These are phyloP conservation scores for Argentina anserina DNA, from an alignment of 306 rosid species.

Conservation along the genomic window DNA sequence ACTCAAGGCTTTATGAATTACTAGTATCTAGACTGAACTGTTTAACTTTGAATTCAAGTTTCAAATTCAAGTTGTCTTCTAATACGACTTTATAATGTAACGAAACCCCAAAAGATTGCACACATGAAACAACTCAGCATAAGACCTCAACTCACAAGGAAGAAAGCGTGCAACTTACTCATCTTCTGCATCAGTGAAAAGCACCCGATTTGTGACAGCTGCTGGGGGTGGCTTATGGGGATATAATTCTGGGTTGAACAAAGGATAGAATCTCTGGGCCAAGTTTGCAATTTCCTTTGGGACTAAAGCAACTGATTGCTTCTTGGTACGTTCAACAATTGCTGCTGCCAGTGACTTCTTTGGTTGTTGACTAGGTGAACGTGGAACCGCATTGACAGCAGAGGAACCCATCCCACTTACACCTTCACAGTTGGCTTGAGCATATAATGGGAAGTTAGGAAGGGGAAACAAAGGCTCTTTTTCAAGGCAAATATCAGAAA, in stretches of 20 bases:
- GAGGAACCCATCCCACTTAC: conserved; percentile 34
- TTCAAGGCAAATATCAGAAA: conserved; percentile 44
- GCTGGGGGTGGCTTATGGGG: conserved; percentile 86
- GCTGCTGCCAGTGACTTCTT: conserved; percentile 87
- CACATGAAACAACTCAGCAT: conserved; percentile 1
- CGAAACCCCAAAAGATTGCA: neutral
- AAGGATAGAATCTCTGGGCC: conserved; percentile 59
- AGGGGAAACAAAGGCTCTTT: conserved; percentile 77
- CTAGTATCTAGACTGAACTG: neutral
- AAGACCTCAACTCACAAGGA: conserved; percentile 12
- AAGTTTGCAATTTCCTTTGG: conserved; percentile 73
- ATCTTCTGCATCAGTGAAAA: conserved; percentile 93
- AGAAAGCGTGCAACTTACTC: conserved; percentile 60
- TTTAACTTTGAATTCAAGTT: neutral
- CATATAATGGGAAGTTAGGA: conserved; percentile 30
- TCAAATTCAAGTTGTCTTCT: neutral
- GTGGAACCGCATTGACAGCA: conserved; percentile 33
- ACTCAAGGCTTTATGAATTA: neutral
- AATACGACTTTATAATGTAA: neutral
- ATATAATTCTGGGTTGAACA: conserved; percentile 80
- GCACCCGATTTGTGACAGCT: conserved; percentile 67
- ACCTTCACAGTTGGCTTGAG: conserved; percentile 44
- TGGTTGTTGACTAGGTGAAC: conserved; percentile 50
- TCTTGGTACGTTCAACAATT: conserved; percentile 88
- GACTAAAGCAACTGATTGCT: conserved; percentile 81